Conservation (phyloP, 1,139 yeast genomes). For the Candida sp. region DNA sequence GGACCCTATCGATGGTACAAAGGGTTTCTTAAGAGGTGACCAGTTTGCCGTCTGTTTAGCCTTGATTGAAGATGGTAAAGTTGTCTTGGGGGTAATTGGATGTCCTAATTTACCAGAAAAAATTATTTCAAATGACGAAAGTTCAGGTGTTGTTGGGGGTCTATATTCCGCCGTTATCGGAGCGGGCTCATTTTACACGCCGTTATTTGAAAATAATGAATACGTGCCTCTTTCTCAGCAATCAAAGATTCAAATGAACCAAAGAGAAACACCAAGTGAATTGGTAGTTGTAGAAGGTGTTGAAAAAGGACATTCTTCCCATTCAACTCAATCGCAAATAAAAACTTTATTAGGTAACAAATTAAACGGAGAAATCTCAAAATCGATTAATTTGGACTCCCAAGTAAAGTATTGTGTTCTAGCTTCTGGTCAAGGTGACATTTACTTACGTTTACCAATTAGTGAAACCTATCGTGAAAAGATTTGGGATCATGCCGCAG, state of each 20-base stretch:
- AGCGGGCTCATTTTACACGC: slow-evolving; percentile 65
- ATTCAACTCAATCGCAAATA: slow-evolving; percentile 77
- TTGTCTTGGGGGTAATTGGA: slow-evolving; percentile 89
- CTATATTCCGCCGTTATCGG: slow-evolving; percentile 75
- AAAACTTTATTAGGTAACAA: slow-evolving; percentile 55
- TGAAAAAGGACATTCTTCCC: slow-evolving; percentile 96
- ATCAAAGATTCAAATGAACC: slow-evolving; percentile 41
- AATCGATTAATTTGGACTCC: slow-evolving; percentile 77
- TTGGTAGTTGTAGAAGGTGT: slow-evolving; percentile 91
- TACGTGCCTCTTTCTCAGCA: slow-evolving; percentile 36
- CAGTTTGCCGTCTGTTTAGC: slow-evolving; percentile 97
- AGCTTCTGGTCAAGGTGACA: slow-evolving; percentile 89
- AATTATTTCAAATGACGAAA: slow-evolving; percentile 35
- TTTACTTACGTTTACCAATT: slow-evolving; percentile 84
- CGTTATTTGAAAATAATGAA: slow-evolving; percentile 30
- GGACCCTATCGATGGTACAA: slow-evolving; percentile 98
- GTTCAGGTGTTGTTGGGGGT: slow-evolving; percentile 52
- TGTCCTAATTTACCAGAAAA: slow-evolving; percentile 83
- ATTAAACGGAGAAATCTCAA: slow-evolving; percentile 39
- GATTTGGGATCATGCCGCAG: slow-evolving; percentile 99
- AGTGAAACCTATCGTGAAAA: slow-evolving; percentile 79
- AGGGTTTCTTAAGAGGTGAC: slow-evolving; percentile 93
- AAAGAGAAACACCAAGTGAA: slow-evolving; percentile 35
- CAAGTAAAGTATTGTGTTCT: slow-evolving; percentile 94
- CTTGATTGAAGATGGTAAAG: slow-evolving; percentile 78